Evolutionary conservation across 768 basidiomycete species (phyloP).

Genomic region (Trametes punicea): DNA sequence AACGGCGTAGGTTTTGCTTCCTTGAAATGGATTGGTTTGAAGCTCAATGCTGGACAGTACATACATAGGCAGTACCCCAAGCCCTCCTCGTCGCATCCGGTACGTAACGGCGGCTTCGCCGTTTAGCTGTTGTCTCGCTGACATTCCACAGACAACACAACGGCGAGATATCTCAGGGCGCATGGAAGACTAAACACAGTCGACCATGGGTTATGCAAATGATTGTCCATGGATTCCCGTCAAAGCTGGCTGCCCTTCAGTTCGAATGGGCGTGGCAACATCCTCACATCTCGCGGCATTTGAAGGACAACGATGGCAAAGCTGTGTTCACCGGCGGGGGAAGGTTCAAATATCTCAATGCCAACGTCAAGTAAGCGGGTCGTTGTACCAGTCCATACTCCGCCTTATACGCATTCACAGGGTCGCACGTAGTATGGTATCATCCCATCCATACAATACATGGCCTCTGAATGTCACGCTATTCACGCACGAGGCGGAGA

Average conservation of each 20-base stretch:
- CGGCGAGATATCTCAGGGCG: slow-evolving; percentile 70
- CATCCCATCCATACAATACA: slow-evolving; percentile 60
- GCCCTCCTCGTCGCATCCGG: slow-evolving; percentile 64
- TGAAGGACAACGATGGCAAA: slow-evolving; percentile 44
- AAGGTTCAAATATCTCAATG: slow-evolving; percentile 34
- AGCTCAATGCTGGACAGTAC: slow-evolving; percentile 39
- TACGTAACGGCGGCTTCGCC: slow-evolving; percentile 23
- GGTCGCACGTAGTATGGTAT: slow-evolving; percentile 60
- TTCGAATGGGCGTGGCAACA: slow-evolving; percentile 91
- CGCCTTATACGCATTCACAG: slow-evolving; percentile 30
- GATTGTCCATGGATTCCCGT: slow-evolving; percentile 83
- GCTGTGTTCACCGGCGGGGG: slow-evolving; percentile 36
- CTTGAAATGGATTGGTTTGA: background rate
- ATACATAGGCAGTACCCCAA: slow-evolving; percentile 74
- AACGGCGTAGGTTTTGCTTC: slow-evolving; percentile 33
- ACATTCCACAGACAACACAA: slow-evolving; percentile 64
- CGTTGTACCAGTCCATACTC: background rate
- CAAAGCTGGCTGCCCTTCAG: slow-evolving; percentile 67
- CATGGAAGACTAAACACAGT: slow-evolving; percentile 56
- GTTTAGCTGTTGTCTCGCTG: background rate
- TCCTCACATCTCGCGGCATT: slow-evolving; percentile 64
- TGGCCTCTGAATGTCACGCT: slow-evolving; percentile 77
- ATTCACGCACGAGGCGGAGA: slow-evolving; percentile 61
- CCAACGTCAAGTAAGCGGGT: slow-evolving; percentile 45
- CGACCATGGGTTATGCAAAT: slow-evolving; percentile 83